Conservation (phyloP, 2,329 filamentous ascomycete genomes). For the Botrytis medusae region DNA sequence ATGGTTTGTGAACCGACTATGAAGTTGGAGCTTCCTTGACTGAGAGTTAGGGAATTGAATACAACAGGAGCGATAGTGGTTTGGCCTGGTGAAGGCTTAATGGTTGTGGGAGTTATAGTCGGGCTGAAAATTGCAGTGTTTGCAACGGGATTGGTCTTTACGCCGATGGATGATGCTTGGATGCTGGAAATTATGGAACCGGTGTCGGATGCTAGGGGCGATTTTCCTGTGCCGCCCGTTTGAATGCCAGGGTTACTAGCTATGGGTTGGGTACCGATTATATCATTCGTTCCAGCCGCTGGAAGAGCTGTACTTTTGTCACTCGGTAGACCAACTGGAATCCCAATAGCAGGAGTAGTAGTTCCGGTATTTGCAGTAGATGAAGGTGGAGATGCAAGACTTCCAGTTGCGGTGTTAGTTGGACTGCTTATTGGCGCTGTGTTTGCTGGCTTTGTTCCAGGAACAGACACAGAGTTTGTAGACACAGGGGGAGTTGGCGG, state of each 20-base stretch:
- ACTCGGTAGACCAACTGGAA: conserved; percentile 11
- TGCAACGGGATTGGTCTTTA: background rate
- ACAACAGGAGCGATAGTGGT: conserved; percentile 27
- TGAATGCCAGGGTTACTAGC: background rate
- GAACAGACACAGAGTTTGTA: background rate
- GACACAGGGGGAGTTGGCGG: background rate
- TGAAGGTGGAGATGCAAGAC: background rate
- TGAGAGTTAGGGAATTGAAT: conserved; percentile 30
- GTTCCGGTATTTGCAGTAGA: background rate
- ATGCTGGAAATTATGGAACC: background rate
- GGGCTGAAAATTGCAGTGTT: background rate
- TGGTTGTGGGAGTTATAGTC: conserved; percentile 10
- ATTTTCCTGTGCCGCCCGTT: background rate
- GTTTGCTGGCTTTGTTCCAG: background rate
- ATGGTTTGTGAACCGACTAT: conserved; percentile 34
- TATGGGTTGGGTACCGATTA: background rate
- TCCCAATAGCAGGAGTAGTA: background rate
- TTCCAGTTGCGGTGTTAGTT: background rate
- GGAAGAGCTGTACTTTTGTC: background rate
- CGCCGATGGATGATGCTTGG: background rate
- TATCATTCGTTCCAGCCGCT: background rate
- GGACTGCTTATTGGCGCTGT: background rate
- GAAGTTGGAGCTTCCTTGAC: conserved; percentile 27
- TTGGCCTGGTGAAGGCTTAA: conserved; percentile 16
- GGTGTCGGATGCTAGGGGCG: background rate